These are phyloP conservation scores for Tetracladium setigerum DNA, from an alignment of 495 filamentous ascomycete genomes.

Conservation along the genomic window DNA sequence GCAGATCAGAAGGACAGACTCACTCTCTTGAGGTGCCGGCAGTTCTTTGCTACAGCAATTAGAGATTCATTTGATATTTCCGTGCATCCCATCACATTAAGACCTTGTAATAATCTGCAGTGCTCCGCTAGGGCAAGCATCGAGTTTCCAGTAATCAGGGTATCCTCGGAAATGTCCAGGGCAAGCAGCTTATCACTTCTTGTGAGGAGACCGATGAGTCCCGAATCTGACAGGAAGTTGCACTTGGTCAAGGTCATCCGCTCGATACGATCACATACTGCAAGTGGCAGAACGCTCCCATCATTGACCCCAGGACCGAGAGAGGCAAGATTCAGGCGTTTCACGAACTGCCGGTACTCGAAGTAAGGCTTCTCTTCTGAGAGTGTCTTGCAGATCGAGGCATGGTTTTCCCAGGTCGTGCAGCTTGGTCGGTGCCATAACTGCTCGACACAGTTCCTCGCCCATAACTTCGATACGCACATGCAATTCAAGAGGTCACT, in stretches of 20 bases:
- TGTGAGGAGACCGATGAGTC: constrained; percentile 70
- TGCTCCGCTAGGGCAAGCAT: constrained; percentile 72
- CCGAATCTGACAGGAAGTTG: constrained; percentile 71
- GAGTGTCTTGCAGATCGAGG: constrained; percentile 70
- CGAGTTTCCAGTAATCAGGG: constrained; percentile 73
- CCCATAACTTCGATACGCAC: constrained; percentile 89
- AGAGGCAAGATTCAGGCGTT: constrained; percentile 79
- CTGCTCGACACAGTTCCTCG: constrained; percentile 83
- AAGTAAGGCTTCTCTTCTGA: constrained; percentile 65
- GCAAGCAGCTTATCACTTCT: constrained; percentile 79
- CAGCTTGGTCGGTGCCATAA: constrained; percentile 93
- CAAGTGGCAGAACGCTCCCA: constrained; percentile 76
- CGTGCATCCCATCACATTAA: constrained; percentile 85
- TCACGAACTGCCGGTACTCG: constrained; percentile 77
- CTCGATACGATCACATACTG: constrained; percentile 83
- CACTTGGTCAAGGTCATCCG: constrained; percentile 92
- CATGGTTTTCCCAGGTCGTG: constrained; percentile 72
- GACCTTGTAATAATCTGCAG: constrained; percentile 78
- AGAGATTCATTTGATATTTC: constrained; percentile 82
- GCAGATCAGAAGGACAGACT: constrained; percentile 19
- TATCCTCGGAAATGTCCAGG: constrained; percentile 79
- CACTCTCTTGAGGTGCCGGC: constrained; percentile 83
- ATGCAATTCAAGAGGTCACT: constrained; percentile 79
- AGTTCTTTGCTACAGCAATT: constrained; percentile 72
- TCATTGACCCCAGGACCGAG: constrained; percentile 75